Conservation (phyloP, 2,329 filamentous ascomycete species). For the Talaromyces rugulosus region DNA sequence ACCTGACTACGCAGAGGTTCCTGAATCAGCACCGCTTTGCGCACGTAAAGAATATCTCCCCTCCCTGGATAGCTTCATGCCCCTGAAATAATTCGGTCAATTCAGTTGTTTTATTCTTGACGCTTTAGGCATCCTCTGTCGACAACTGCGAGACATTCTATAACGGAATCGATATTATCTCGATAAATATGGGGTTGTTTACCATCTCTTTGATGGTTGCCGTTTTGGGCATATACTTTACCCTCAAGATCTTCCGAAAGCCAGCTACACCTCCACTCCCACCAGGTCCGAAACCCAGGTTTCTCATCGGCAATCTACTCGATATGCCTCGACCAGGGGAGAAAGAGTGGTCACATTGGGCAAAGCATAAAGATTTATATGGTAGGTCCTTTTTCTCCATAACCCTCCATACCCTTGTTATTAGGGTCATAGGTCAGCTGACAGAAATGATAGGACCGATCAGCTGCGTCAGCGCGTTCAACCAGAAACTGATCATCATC, state of each 20-base stretch:
- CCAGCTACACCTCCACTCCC: neutral
- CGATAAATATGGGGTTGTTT: neutral
- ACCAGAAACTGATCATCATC: constrained; percentile 32
- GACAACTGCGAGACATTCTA: too few species aligned
- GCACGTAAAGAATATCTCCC: too few species aligned
- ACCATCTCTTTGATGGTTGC: neutral
- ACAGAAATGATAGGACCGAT: constrained; percentile 23
- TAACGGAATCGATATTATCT: too few species aligned
- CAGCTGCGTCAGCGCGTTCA: constrained; percentile 33
- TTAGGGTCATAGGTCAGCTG: neutral
- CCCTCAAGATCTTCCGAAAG: neutral
- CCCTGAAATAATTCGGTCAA: too few species aligned
- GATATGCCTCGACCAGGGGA: constrained; percentile 15
- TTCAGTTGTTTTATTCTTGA: too few species aligned
- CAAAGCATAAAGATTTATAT: constrained; percentile 7
- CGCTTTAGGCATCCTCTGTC: too few species aligned
- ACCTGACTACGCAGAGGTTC: too few species aligned
- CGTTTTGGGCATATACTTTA: neutral
- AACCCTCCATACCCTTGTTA: neutral
- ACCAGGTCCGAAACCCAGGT: neutral
- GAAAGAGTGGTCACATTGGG: constrained; percentile 12
- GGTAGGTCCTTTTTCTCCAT: neutral
- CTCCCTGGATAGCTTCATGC: too few species aligned
- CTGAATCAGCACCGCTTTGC: too few species aligned
- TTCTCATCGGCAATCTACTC: constrained; percentile 1